These are phyloP conservation scores for Flaveria brownii DNA, from an alignment of 129 eudicot species.

Conservation along the genomic window DNA sequence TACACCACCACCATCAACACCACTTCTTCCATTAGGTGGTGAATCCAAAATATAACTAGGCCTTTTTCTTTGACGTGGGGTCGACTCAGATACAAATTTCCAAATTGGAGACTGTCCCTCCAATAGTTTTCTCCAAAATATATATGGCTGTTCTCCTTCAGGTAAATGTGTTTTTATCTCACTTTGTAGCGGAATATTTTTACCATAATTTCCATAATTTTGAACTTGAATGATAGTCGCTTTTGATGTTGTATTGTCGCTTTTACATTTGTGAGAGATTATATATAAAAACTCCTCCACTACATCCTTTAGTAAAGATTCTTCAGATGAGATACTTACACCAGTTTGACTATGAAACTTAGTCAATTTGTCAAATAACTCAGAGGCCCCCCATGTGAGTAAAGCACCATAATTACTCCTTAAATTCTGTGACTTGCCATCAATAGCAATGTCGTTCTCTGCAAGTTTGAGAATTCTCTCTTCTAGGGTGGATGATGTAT, in stretches of 20 bases:
- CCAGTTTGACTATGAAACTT: slow-evolving; percentile 45
- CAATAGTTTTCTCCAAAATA: slow-evolving; percentile 74
- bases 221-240: slow-evolving; percentile 44
- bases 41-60: slow-evolving; percentile 40
- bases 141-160: slow-evolving; percentile 49
- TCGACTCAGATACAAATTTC: slow-evolving; percentile 48
- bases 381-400: slow-evolving; percentile 79
- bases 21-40: slow-evolving; percentile 24
- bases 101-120: slow-evolving; percentile 56
- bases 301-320: slow-evolving; percentile 42
- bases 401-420: slow-evolving; percentile 46
- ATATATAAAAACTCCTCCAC: slow-evolving; percentile 49
- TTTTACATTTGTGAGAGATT: slow-evolving; percentile 40
- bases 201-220: slow-evolving; percentile 45
- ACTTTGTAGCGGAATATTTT: slow-evolving; percentile 41
- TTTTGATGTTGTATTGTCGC: slow-evolving; percentile 17
- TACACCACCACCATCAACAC: slow-evolving; percentile 43
- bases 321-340: slow-evolving; percentile 39
- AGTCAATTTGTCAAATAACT: slow-evolving; percentile 51
- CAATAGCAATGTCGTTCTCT: slow-evolving; percentile 42
- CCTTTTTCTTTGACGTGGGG: slow-evolving; percentile 71
- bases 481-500: slow-evolving; percentile 68
- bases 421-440: slow-evolving; percentile 37
- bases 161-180: slow-evolving; percentile 46
- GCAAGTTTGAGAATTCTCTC: slow-evolving; percentile 65